Evolutionary conservation across 2,329 filamentous ascomycete species (phyloP).

Genomic region (Aspergillus sojae): DNA sequence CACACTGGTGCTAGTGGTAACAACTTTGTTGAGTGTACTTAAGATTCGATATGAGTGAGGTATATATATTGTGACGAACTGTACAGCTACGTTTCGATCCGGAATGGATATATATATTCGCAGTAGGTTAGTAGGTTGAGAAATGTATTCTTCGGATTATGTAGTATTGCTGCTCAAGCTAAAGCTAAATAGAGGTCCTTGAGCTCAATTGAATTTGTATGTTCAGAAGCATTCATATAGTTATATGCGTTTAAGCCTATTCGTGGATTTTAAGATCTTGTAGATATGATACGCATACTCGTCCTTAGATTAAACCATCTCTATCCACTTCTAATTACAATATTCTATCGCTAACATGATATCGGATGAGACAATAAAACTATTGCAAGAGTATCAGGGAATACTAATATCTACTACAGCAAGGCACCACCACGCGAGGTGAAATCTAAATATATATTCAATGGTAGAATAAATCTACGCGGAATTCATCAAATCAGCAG

Average conservation of each 20-base stretch:
- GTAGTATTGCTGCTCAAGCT: not conserved
- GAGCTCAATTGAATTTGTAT: not conserved
- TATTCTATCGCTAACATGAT: not conserved
- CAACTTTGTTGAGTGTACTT: conserved; percentile 65
- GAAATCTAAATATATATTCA: too few species aligned
- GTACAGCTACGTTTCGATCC: not conserved
- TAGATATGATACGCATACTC: not conserved
- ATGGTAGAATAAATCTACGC: too few species aligned
- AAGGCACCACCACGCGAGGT: not conserved
- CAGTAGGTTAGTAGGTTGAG: not conserved
- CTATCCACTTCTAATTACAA: not conserved
- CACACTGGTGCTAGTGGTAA: conserved; percentile 71
- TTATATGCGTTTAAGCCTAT: not conserved
- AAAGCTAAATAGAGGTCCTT: not conserved
- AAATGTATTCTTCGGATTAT: not conserved
- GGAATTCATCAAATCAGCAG: rapidly evolving
- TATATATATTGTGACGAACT: not conserved
- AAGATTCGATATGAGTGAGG: not conserved
- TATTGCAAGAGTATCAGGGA: not conserved
- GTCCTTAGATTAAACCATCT: not conserved
- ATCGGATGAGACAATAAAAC: not conserved
- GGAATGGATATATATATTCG: not conserved
- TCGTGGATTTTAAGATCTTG: not conserved
- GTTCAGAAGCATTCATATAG: not conserved
- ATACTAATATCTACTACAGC: not conserved